A percentile compares a stretch with the other conserved stretches of the same genome.
Conservation (phyloP, 805 yeast genomes). For the Wickerhamiella alocasiicola region DNA sequence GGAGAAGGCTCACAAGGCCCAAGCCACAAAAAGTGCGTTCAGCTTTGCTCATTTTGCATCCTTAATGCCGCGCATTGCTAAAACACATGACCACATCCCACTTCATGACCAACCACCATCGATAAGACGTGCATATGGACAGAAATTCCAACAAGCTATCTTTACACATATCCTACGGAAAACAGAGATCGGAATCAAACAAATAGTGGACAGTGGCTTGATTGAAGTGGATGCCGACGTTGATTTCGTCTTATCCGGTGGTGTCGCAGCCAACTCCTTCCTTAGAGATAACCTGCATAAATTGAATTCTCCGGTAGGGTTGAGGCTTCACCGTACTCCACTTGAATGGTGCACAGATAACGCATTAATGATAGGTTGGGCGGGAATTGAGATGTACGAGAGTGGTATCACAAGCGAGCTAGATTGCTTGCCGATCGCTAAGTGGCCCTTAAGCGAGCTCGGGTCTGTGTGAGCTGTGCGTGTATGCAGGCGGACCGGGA, state of each 20-base stretch:
- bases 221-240: conserved; percentile 23
- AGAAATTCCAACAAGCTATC: conserved; percentile 43
- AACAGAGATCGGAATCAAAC: conserved; percentile 37
- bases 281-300: conserved; percentile 21
- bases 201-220: conserved; percentile 1
- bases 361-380: conserved; percentile 96
- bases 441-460: conserved; percentile 66
- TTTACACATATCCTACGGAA: conserved; percentile 65
- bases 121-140: conserved; percentile 19
- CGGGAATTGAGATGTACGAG: conserved; percentile 82
- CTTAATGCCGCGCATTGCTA: conserved; percentile 31
- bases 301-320: conserved; percentile 12
- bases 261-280: conserved; percentile 68
- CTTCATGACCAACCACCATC: conserved; percentile 15
- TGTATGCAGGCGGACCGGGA: too few species aligned
- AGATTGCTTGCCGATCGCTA: conserved; percentile 50
- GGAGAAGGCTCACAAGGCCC: conserved; percentile 34
- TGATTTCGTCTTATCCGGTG: conserved; percentile 78
- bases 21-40: conserved; percentile 36
- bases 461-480: too few species aligned
- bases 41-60: conserved; percentile 72
- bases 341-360: conserved; percentile 77
- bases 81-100: conserved; percentile 12
- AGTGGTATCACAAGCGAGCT: conserved; percentile 37
- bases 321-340: conserved; percentile 53